These are phyloP conservation scores for Codiaeum variegatum DNA, from an alignment of 441 rosid species.

Conservation along the genomic window DNA sequence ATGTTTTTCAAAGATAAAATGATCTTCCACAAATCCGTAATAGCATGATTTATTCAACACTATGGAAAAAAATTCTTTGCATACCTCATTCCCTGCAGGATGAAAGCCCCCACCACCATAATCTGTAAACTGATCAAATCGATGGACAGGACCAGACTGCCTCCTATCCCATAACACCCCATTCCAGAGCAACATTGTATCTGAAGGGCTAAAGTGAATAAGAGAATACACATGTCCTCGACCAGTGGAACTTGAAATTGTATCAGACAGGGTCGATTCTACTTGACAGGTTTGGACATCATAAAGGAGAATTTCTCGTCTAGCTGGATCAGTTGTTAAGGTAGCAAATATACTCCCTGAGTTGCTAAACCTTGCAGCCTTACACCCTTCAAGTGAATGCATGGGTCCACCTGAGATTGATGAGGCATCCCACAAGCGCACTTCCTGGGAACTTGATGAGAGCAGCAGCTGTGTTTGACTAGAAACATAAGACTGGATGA, in stretches of 20 bases:
- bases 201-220: constrained; percentile 86
- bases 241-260: constrained; percentile 49
- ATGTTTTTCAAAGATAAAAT: not conserved
- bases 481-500: constrained; percentile 64
- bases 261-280: constrained; percentile 58
- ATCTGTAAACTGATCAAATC: constrained; percentile 92
- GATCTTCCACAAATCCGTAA: not conserved
- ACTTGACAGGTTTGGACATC: constrained; percentile 73
- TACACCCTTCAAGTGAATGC: constrained; percentile 78
- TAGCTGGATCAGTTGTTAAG: constrained; percentile 50
- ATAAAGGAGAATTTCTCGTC: constrained; percentile 78
- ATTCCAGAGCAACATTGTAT: constrained; percentile 85
- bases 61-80: not conserved
- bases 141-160: constrained; percentile 50
- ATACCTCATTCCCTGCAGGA: constrained; percentile 98
- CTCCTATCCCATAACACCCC: constrained; percentile 90
- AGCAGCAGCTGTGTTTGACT: constrained; percentile 69
- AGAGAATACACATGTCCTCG: constrained; percentile 76
- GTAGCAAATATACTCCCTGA: constrained; percentile 75
- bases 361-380: constrained; percentile 90
- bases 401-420: constrained; percentile 62
- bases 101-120: constrained; percentile 99
- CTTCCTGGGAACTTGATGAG: constrained; percentile 85
- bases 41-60: not conserved
- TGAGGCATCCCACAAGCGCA: constrained; percentile 87